Evolutionary conservation across 106 monocot genomes (phyloP), one percentile per base, ranked within the genome.

Genomic region (Dendrobium catenatum): DNA sequence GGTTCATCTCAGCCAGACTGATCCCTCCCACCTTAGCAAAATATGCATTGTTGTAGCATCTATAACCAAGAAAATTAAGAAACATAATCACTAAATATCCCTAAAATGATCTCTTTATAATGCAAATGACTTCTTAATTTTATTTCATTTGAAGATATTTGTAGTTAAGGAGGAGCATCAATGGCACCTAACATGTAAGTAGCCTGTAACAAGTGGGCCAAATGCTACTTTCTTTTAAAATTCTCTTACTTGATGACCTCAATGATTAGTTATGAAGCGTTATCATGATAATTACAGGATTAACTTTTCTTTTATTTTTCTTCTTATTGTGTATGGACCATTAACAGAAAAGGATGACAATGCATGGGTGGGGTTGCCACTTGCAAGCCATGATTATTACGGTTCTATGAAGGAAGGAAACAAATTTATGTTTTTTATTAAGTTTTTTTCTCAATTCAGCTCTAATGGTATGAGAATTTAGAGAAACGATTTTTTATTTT

Each of bases 1-100:
- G 83, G 81, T 95, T 95, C 89, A 95, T 93, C 89, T 95, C 95
- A 82, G 77, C 42, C 79, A 91, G 73, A 85, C 86, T 89, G 51
- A 93, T 88, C 24, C 95, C 95, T 59, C 95, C 95, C 17, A 95
- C 93, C 78, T 87, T 93, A 18, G 95, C 91, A 77, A 91, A 95
- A 80, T 93, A 93, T 0, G 88, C 89, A 70, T 95, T 95, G 91
- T 91, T 89, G 91, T 91, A 93, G 87, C 80, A 91, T 86, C 93
- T 95, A 73, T 33, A 40, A 72, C 29, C 5, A 29, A 2, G 0
- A 10, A 15, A 9, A 72, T 2, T 44, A 16, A 76, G 3, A 0
- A 3, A 13, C 0, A 13, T 51, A 13, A 15, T 51, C 15, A 51
- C 13, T 51, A 13, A 51, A 51, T 15, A 15, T 51, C 51, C 10